These are phyloP conservation scores for Kazachstania sp. DNA, from an alignment of 1,139 yeast genomes.

Conservation along the genomic window DNA sequence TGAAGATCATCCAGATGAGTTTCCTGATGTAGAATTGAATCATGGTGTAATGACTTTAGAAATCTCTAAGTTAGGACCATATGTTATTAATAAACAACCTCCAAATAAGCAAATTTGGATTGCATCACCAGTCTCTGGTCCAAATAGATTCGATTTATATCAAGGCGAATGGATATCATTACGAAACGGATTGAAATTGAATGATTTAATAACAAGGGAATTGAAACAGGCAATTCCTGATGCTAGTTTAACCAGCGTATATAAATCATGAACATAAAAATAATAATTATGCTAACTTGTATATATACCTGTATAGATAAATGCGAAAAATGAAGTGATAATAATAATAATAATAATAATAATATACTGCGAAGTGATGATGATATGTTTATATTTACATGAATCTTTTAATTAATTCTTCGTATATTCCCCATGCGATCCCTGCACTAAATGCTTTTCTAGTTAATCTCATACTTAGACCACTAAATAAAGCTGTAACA, in stretches of 20 bases:
- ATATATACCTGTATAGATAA: neutral
- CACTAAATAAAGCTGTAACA: slow-evolving; percentile 60
- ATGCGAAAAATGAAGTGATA: neutral
- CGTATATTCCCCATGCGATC: slow-evolving; percentile 94
- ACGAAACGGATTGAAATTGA: slow-evolving; percentile 45
- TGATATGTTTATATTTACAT: slow-evolving; percentile 11
- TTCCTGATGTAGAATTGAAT: slow-evolving; percentile 61
- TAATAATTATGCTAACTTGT: neutral
- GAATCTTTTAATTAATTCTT: slow-evolving; percentile 56
- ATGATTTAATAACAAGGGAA: slow-evolving; percentile 43
- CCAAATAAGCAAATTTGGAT: slow-evolving; percentile 93
- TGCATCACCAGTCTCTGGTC: slow-evolving; percentile 88
- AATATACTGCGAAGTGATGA: neutral
- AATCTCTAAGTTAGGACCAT: slow-evolving; percentile 63
- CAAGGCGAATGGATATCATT: slow-evolving; percentile 54
- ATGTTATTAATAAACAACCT: slow-evolving; percentile 88
- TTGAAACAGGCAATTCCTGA: slow-evolving; percentile 26
- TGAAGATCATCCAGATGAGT: slow-evolving; percentile 46
- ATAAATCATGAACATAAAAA: neutral
- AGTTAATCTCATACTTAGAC: slow-evolving; percentile 68
- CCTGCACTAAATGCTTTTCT: slow-evolving; percentile 91
- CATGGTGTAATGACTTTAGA: slow-evolving; percentile 76
- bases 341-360: too few relatives aligned
- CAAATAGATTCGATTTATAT: slow-evolving; percentile 59
- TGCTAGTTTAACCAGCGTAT: neutral